Percentiles rank a stretch among this genome's conserved stretches.
These are phyloP conservation scores for Schizochytrium sp. DNA, from an alignment of 108 stramenopile species.

Conservation along the genomic window DNA sequence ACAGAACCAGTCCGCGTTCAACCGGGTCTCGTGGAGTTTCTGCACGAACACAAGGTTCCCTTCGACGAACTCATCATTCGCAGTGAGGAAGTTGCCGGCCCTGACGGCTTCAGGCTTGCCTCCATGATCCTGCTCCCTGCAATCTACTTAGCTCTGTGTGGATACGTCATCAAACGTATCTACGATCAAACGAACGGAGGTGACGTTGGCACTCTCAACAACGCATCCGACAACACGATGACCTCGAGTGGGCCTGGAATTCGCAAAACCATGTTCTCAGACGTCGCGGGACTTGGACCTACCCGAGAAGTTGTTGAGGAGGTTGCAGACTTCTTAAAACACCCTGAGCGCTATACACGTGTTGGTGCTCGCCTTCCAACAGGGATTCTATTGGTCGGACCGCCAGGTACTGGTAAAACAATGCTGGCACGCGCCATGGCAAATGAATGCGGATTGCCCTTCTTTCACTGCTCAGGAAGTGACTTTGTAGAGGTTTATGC, in stretches of 20 bases:
- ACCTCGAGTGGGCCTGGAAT: conserved; percentile 49
- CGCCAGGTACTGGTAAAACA: conserved; percentile 71
- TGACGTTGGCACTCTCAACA: conserved; percentile 46
- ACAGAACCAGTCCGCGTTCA: conserved; percentile 49
- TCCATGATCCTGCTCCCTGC: conserved; percentile 45
- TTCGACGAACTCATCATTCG: conserved; percentile 43
- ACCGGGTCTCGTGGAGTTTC: conserved; percentile 43
- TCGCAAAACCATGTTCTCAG: conserved; percentile 78
- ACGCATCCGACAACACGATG: neutral
- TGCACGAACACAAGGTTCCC: conserved; percentile 50
- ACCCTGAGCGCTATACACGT: conserved; percentile 61
- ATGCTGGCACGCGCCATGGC: conserved; percentile 75
- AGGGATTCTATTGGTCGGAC: conserved; percentile 74
- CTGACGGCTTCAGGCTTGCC: neutral
- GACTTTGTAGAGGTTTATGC: conserved; percentile 99
- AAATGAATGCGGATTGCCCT: conserved; percentile 73
- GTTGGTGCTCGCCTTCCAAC: conserved; percentile 73
- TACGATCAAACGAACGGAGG: conserved; percentile 60
- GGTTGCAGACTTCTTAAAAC: conserved; percentile 78
- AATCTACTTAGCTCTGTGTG: neutral
- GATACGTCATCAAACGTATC: neutral
- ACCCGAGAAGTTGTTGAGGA: conserved; percentile 85
- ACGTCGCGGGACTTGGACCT: conserved; percentile 91
- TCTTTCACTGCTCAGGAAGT: conserved; percentile 62
- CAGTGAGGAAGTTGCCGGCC: neutral